These are phyloP conservation scores for Cyclotella sp. DNA, from an alignment of 108 stramenopile species.

Conservation along the genomic window DNA sequence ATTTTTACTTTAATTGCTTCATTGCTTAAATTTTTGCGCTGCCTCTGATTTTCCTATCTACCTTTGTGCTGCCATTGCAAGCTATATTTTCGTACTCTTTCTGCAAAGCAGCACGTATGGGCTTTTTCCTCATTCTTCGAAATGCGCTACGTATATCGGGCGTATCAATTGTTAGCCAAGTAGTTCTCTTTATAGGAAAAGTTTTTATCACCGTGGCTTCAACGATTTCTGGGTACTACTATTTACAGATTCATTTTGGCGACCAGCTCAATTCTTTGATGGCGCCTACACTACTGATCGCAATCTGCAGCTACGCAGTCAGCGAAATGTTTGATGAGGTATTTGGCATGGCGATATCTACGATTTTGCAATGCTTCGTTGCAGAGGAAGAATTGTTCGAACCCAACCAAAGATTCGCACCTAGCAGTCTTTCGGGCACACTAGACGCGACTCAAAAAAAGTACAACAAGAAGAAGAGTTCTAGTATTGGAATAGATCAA, in stretches of 20 bases:
- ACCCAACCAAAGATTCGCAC: slow-evolving; percentile 55
- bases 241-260: slow-evolving; percentile 29
- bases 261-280: slow-evolving; percentile 35
- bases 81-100: slow-evolving; percentile 86
- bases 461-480: slow-evolving; percentile 15
- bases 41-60: not conserved
- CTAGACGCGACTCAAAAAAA: slow-evolving; percentile 27
- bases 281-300: slow-evolving; percentile 39
- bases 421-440: slow-evolving; percentile 26
- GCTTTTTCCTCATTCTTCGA: slow-evolving; percentile 83
- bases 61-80: not conserved
- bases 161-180: slow-evolving; percentile 51
- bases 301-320: slow-evolving; percentile 34
- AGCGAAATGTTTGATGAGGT: slow-evolving; percentile 77
- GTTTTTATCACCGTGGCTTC: slow-evolving; percentile 65
- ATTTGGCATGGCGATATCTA: slow-evolving; percentile 75
- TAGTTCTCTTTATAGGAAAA: slow-evolving; percentile 75
- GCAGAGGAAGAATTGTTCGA: slow-evolving; percentile 90
- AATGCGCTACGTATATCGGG: slow-evolving; percentile 62
- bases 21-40: not conserved
- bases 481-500: not conserved
- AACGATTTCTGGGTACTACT: slow-evolving; percentile 22
- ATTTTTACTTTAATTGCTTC: too few relatives aligned
- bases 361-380: slow-evolving; percentile 80
- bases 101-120: slow-evolving; percentile 65